phyloP scores from a whole-genome alignment of 1,284 basidiomycete species.

The Filobasidium uniguttulatum region DNA sequence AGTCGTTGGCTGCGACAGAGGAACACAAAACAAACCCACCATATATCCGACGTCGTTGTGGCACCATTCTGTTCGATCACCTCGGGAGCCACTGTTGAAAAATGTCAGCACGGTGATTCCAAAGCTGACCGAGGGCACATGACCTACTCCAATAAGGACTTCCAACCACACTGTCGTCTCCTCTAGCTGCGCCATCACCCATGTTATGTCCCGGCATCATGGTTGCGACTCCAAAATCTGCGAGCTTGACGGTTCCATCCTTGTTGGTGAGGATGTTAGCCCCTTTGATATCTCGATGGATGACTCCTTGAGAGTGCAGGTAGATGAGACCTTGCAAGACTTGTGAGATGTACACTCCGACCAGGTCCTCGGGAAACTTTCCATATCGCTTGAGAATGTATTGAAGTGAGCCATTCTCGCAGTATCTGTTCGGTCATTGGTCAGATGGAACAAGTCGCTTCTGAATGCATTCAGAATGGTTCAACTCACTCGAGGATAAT shows the following conservation, averaged over 20 bases:
- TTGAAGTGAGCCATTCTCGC: slow-evolving; percentile 93
- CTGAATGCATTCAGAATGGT: neutral
- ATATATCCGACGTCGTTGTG: slow-evolving; percentile 92
- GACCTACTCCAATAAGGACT: slow-evolving; percentile 90
- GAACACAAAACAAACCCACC: slow-evolving; percentile 43
- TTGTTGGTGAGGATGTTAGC: slow-evolving; percentile 97
- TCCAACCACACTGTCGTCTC: slow-evolving; percentile 68
- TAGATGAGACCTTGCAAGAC: slow-evolving; percentile 79
- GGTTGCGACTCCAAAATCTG: slow-evolving; percentile 81
- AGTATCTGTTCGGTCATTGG: slow-evolving; percentile 53
- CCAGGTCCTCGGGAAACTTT: slow-evolving; percentile 92
- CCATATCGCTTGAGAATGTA: slow-evolving; percentile 93
- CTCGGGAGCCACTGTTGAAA: slow-evolving; percentile 71
- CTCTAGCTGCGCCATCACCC: slow-evolving; percentile 5
- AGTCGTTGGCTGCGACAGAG: neutral
- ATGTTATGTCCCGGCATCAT: slow-evolving; percentile 21
- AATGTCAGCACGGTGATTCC: neutral
- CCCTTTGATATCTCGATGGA: slow-evolving; percentile 97
- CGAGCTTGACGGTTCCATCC: slow-evolving; percentile 88
- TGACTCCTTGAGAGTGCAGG: slow-evolving; percentile 92
- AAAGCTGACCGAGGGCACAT: neutral
- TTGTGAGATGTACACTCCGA: slow-evolving; percentile 91
- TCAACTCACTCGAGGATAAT: slow-evolving; percentile 75
- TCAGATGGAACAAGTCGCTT: slow-evolving; percentile 10
- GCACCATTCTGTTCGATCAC: slow-evolving; percentile 95